Conservation (phyloP, 805 yeast genomes). For the Teunomyces gatunensis region DNA sequence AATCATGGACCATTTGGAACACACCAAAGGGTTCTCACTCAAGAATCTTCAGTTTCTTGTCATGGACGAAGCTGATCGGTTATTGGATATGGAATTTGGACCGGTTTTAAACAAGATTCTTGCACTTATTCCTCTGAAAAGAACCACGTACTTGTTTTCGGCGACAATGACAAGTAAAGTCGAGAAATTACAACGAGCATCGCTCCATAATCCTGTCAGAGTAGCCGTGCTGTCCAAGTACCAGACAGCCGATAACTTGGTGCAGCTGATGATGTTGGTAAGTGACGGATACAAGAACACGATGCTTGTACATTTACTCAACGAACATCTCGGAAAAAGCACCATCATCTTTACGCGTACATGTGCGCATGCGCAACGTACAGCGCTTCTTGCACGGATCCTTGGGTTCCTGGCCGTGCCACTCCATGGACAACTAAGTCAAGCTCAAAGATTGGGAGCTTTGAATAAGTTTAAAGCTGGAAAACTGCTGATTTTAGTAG, state of each 20-base stretch:
- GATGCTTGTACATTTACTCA: constrained; percentile 72
- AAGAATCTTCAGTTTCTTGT: constrained; percentile 78
- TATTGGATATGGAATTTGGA: constrained; percentile 94
- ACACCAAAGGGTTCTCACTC: constrained; percentile 85
- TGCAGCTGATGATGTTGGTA: constrained; percentile 84
- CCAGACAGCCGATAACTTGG: constrained; percentile 90
- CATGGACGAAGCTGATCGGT: constrained; percentile 96
- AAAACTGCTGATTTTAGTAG: constrained; percentile 63
- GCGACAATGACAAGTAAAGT: constrained; percentile 98
- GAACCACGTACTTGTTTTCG: constrained; percentile 83
- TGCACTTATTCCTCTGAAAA: constrained; percentile 76
- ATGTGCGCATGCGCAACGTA: constrained; percentile 90
- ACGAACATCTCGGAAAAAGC: constrained; percentile 82
- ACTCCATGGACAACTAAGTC: constrained; percentile 87
- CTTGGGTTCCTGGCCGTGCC: constrained; percentile 90
- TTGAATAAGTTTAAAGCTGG: constrained; percentile 77
- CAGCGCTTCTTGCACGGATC: constrained; percentile 74
- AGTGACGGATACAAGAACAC: constrained; percentile 94
- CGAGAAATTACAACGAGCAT: constrained; percentile 92
- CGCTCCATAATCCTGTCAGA: constrained; percentile 81
- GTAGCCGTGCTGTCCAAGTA: constrained; percentile 87
- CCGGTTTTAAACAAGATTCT: constrained; percentile 87
- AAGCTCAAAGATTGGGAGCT: constrained; percentile 80
- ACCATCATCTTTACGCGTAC: constrained; percentile 90
- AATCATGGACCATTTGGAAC: constrained; percentile 88